Conservation (phyloP, 352 stramenopile genomes). For the Pythium brassicae region DNA sequence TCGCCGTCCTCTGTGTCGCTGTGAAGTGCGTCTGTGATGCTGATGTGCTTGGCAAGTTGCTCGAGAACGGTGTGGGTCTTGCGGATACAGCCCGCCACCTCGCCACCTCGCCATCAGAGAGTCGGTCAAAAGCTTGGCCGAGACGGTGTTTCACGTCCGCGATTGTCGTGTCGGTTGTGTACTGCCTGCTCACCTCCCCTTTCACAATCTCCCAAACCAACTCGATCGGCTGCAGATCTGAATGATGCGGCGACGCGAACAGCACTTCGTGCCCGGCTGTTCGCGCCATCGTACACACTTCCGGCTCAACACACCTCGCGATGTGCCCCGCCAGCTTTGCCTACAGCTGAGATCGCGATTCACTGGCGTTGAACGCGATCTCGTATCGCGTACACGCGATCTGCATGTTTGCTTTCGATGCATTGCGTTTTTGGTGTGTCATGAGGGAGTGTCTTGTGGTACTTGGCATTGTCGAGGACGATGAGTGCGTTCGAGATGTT, state of each 20-base stretch:
- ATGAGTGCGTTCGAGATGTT: conserved; percentile 1
- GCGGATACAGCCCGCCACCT: no score
- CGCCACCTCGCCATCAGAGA: not conserved
- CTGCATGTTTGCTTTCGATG: not conserved
- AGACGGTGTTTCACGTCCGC: conserved; percentile 2
- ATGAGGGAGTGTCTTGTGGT: conserved; percentile 7
- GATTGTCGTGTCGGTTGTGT: conserved; percentile 11
- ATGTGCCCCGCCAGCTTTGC: conserved; percentile 4
- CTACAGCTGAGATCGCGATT: not conserved
- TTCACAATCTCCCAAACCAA: conserved; percentile 20
- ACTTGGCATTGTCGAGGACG: conserved; percentile 20
- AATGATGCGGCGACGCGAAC: conserved; percentile 20
- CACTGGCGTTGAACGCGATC: not conserved
- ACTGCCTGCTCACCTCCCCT: conserved; percentile 12
- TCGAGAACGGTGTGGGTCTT: no score
- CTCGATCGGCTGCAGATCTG: conserved; percentile 21
- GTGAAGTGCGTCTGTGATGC: no score
- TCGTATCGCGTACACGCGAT: no score
- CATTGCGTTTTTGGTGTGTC: conserved; percentile 5
- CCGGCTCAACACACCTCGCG: conserved; percentile 1
- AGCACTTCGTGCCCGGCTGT: conserved; percentile 8
- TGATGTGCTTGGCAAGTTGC: no score
- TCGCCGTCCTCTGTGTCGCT: no score
- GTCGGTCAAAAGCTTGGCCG: not conserved
- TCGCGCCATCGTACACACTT: conserved; percentile 10